These are phyloP conservation scores for Cystobasidium ongulense DNA, from an alignment of 768 basidiomycete genomes.

Conservation along the genomic window DNA sequence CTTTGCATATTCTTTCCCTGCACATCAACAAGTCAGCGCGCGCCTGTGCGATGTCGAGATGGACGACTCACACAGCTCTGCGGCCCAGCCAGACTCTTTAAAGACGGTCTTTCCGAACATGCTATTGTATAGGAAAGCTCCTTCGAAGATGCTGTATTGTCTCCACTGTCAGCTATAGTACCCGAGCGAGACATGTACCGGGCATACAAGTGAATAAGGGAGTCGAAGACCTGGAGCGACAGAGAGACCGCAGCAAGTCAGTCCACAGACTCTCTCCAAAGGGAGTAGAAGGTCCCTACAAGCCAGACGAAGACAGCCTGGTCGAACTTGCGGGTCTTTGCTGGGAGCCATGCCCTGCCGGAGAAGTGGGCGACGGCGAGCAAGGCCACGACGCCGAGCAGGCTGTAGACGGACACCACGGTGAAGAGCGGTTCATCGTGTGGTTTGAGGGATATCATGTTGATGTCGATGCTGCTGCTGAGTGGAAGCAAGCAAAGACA, in stretches of 20 bases:
- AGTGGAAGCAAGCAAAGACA: background rate
- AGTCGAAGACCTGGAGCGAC: conserved; percentile 7
- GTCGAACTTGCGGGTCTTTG: conserved; percentile 1
- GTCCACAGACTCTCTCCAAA: background rate
- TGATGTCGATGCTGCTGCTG: background rate
- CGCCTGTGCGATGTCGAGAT: background rate
- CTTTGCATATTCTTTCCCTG: conserved; percentile 29
- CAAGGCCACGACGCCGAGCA: conserved; percentile 19
- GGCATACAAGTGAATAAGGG: conserved; percentile 23
- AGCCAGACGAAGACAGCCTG: conserved; percentile 27
- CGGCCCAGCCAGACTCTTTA: background rate
- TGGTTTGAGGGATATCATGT: background rate
- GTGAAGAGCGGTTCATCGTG: conserved; percentile 25
- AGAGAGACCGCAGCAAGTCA: background rate
- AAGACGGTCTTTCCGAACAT: conserved; percentile 20
- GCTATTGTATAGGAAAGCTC: conserved; percentile 29
- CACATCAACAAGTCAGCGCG: background rate
- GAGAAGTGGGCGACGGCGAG: conserved; percentile 10
- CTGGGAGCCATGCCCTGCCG: conserved; percentile 8
- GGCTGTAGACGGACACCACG: conserved; percentile 1
- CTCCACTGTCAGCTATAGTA: background rate
- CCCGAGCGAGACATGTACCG: background rate
- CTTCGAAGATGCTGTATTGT: conserved; percentile 21
- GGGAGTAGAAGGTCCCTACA: background rate
- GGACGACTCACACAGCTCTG: conserved; percentile 20